Percentiles rank a stretch among this genome's conserved stretches.
Evolutionary conservation across 1,139 yeast species (phyloP).

Genomic region (Entelexis sorbosivorans): DNA sequence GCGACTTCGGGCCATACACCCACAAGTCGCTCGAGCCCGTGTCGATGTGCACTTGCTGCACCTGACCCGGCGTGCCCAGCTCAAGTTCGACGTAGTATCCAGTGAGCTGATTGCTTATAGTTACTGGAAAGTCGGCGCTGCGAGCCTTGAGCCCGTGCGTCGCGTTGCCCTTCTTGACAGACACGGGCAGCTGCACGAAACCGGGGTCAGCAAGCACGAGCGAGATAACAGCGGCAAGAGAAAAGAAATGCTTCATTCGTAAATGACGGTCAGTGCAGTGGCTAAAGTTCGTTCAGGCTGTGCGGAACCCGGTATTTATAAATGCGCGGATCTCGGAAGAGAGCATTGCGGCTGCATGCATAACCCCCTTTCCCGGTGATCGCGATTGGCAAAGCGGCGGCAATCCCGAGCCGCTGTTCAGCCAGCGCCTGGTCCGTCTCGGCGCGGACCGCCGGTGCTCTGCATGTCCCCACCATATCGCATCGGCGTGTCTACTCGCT

Average conservation of each 20-base stretch:
- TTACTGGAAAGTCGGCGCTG: neutral
- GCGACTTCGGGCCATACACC: conserved; percentile 24
- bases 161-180: neutral
- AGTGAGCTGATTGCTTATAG: neutral
- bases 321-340: no score
- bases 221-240: neutral
- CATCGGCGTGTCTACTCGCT: no score
- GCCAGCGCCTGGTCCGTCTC: no score
- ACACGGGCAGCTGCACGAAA: neutral
- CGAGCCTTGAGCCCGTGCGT: neutral
- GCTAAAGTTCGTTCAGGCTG: no score
- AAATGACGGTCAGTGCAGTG: no score
- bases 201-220: neutral
- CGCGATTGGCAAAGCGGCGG: no score
- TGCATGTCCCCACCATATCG: no score
- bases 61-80: conserved; percentile 34
- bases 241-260: neutral
- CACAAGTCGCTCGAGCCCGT: conserved; percentile 40
- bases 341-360: no score
- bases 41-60: conserved; percentile 31
- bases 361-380: no score
- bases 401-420: no score
- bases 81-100: conserved; percentile 20
- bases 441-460: no score
- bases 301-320: no score